Percentiles rank a stretch among this genome's conserved stretches.
phyloP scores from a whole-genome alignment of 257 asterid genomes.

The Hygrophila difformis region DNA sequence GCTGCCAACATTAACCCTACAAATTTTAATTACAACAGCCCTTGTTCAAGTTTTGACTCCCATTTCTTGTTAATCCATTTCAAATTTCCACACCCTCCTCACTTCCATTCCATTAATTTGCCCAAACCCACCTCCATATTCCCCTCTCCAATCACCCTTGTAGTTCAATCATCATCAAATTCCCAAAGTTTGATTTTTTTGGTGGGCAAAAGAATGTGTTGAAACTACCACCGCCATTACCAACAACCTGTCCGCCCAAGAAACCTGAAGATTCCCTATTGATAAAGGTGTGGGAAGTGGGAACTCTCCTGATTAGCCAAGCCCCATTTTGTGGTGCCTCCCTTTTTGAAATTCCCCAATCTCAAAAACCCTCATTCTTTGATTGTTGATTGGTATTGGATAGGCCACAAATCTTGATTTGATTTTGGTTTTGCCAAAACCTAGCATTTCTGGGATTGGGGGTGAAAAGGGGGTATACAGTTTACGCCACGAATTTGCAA shows the following conservation, averaged over 20 bases:
- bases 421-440: slow-evolving; percentile 15
- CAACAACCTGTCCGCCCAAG: slow-evolving; percentile 35
- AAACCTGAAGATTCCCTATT: slow-evolving; percentile 52
- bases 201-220: too few relatives aligned
- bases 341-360: too few relatives aligned
- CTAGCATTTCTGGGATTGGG: slow-evolving; percentile 25
- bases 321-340: too few relatives aligned
- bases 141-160: slow-evolving; percentile 31
- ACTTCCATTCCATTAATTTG: slow-evolving; percentile 10
- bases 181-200: slow-evolving; percentile 20
- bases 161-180: slow-evolving; percentile 36
- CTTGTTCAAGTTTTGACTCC: slow-evolving; percentile 38
- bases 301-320: too few relatives aligned
- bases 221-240: slow-evolving; percentile 29
- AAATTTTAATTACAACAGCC: slow-evolving; percentile 25
- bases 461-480: slow-evolving; percentile 16
- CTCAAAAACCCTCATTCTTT: slow-evolving; percentile 19
- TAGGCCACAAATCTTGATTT: too few relatives aligned
- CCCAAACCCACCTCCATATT: slow-evolving; percentile 6
- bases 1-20: slow-evolving; percentile 13
- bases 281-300: too few relatives aligned
- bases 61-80: slow-evolving; percentile 14
- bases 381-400: background rate
- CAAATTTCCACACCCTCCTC: slow-evolving; percentile 15
- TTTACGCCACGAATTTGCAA: slow-evolving; percentile 22